phyloP scores from a whole-genome alignment of 306 rosid species.

The Prunus mira region DNA sequence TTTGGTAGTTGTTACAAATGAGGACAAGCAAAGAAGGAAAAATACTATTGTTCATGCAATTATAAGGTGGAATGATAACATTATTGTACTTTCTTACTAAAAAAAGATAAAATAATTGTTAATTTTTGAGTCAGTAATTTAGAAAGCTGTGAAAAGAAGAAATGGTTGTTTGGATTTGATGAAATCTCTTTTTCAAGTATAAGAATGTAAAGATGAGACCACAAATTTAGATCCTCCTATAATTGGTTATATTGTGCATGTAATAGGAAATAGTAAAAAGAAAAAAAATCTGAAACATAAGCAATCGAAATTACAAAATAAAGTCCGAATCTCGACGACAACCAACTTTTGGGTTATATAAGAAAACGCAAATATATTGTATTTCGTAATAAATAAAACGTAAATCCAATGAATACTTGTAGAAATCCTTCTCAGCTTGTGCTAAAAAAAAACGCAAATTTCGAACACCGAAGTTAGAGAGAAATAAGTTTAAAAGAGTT shows the following conservation, averaged over 20 bases:
- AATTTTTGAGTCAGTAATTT: neutral
- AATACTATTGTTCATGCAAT: neutral
- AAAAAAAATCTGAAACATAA: neutral
- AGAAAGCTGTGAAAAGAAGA: neutral
- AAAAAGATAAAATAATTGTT: neutral
- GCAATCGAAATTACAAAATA: no score
- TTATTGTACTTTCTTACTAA: neutral
- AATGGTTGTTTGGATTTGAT: neutral
- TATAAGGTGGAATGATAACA: neutral
- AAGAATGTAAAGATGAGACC: neutral
- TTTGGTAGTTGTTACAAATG: neutral
- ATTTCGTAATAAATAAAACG: no score
- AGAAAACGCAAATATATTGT: no score
- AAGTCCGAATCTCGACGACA: no score
- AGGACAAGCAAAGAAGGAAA: neutral
- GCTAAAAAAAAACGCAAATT: neutral
- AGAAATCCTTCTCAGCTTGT: fast-evolving
- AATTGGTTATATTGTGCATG: neutral
- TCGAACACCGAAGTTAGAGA: neutral
- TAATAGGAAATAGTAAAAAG: neutral
- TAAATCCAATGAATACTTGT: no score
- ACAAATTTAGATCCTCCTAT: neutral
- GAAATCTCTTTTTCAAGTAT: neutral
- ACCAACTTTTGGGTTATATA: no score
- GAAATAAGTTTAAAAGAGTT: neutral